Base-by-base conservation (phyloP, 345 rosid species). In the Noccaea bulbosa region DNA sequence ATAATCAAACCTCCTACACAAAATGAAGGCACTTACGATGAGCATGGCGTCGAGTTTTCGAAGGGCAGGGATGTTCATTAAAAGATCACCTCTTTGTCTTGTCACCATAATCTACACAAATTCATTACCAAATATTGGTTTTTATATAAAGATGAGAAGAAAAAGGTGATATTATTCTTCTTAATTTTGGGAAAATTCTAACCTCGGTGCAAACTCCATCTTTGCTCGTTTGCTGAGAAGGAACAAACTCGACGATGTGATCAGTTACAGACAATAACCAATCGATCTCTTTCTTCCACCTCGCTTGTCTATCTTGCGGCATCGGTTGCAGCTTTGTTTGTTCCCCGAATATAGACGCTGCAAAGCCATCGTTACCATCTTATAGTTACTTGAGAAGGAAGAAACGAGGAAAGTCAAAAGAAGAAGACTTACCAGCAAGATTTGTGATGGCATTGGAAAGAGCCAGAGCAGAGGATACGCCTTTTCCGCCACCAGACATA, bases 311-410 rank as follows among this genome's bases (percentile, higher is more conserved):
- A 65, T 88, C 95, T 30, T 82, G 82, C 5, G 90, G 54, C 97
- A 92, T 92, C 0, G 98, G 97, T 77, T 90, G 96, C 16, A 92
- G 39, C 67, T 77, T 87, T 64, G 79, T 76, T 70, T 84, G 84
- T 63, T 90, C 98, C 11, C 97, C 97, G 11, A 92, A 92, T 70
- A 90, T 77, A 5, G 95, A 90, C 49, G 98, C 97, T 90, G 86
- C 80, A 74, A 38, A 70, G 11, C 27, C 14, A 32, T 9, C 38
- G 7, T 0, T 20, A 39, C 24, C 62, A 24, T 30, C 17, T 15
- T 5, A 32, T 15, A 11, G 0, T 54, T 61, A 44, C 78, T 63
- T 70, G 67, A 0, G 12, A 20, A 34, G 5, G 54, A 54, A 70
- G 76, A 45, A 61, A 62, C 56, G 0, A 46, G 35, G 11, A 27